A percentile compares a stretch with the other conserved stretches of the same genome.
Conservation (phyloP, 2,329 filamentous ascomycete species). For the Colletotrichum sp. region DNA sequence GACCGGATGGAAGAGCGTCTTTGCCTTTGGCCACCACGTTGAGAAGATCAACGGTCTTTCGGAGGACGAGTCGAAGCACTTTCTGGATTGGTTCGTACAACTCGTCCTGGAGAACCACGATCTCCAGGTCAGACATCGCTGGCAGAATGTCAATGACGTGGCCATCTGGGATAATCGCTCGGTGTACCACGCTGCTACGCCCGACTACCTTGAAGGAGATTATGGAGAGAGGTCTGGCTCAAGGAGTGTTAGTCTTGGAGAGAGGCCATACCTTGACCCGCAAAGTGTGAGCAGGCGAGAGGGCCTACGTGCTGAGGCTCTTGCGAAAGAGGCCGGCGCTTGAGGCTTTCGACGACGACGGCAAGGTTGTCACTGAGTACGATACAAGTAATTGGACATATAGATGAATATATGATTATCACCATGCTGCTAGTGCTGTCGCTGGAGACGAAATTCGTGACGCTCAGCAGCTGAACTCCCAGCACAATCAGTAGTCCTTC, state of each 20-base stretch:
- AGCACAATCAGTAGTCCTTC: too few species aligned
- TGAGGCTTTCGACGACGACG: background rate
- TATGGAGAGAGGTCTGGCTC: constrained; percentile 53
- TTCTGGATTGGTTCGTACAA: constrained; percentile 58
- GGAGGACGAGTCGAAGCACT: constrained; percentile 48
- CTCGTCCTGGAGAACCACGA: constrained; percentile 61
- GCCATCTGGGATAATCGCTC: constrained; percentile 65
- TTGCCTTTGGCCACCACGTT: constrained; percentile 56
- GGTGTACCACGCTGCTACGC: constrained; percentile 60
- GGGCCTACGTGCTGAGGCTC: constrained; percentile 10
- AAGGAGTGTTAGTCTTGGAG: constrained; percentile 57
- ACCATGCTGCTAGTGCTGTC: too few species aligned
- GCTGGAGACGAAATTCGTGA: too few species aligned
- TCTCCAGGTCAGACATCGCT: constrained; percentile 54
- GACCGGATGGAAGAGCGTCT: constrained; percentile 62
- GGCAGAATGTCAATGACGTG: constrained; percentile 50
- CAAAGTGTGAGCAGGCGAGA: constrained; percentile 33
- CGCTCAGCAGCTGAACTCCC: too few species aligned
- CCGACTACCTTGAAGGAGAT: constrained; percentile 51
- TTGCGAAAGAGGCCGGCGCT: background rate
- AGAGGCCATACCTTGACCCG: constrained; percentile 59
- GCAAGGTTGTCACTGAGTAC: too few species aligned
- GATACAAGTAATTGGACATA: too few species aligned
- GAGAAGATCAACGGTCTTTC: constrained; percentile 56
- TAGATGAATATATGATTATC: too few species aligned